A percentile compares a stretch with the other conserved stretches of the same genome.
Evolutionary conservation across 1,139 yeast genomes (phyloP).

Genomic region (Lodderomyces pseudojiufengensis): DNA sequence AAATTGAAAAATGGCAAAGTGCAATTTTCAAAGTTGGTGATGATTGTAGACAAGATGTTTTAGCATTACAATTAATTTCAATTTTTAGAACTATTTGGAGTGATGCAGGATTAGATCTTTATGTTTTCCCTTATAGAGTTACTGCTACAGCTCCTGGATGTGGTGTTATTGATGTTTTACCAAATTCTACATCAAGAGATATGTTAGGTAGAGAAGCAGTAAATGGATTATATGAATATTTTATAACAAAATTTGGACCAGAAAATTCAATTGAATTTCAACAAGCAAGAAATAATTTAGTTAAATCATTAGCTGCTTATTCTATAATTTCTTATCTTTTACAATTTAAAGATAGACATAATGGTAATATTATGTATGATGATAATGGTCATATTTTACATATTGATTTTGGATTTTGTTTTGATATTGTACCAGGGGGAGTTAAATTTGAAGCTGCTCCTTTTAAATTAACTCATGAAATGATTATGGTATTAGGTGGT

Average conservation of each 20-base stretch:
- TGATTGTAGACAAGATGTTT: constrained; percentile 96
- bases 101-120: constrained; percentile 81
- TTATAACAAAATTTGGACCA: constrained; percentile 88
- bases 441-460: constrained; percentile 97
- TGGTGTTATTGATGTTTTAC: constrained; percentile 97
- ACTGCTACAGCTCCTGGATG: constrained; percentile 99
- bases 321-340: constrained; percentile 87
- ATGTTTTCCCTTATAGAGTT: constrained; percentile 89
- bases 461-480: constrained; percentile 91
- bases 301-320: constrained; percentile 93
- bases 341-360: constrained; percentile 96
- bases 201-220: constrained; percentile 99
- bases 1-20: constrained; percentile 75
- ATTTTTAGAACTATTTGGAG: constrained; percentile 91
- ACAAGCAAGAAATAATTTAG: constrained; percentile 85
- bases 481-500: constrained; percentile 96
- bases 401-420: constrained; percentile 97
- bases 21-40: constrained; percentile 99
- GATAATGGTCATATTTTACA: constrained; percentile 92
- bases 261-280: constrained; percentile 89
- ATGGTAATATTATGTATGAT: constrained; percentile 98
- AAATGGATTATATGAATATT: constrained; percentile 92
- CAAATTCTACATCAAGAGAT: constrained; percentile 92
- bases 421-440: constrained; percentile 98
- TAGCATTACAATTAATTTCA: constrained; percentile 88